phyloP scores from a whole-genome alignment of 1,139 yeast genomes.

The Saccharomyces hybrid region DNA sequence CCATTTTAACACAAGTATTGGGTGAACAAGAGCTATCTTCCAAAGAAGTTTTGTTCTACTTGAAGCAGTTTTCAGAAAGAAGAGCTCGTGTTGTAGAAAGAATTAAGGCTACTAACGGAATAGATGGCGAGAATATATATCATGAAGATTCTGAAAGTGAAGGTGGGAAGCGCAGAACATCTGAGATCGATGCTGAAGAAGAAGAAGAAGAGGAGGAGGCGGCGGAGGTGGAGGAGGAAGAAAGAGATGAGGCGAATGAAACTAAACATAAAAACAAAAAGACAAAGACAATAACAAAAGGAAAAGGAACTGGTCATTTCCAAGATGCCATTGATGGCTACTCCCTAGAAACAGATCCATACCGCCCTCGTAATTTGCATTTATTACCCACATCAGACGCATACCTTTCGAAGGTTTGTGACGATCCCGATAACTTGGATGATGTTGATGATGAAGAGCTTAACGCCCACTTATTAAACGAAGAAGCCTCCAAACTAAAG shows the following conservation, averaged over 20 bases:
- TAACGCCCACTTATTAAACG: constrained; percentile 49
- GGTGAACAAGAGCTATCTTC: constrained; percentile 40
- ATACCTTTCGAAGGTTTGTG: constrained; percentile 45
- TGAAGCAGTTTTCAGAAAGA: constrained; percentile 38
- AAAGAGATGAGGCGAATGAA: too few species aligned
- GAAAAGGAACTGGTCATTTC: constrained; percentile 5
- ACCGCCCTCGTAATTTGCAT: constrained; percentile 50
- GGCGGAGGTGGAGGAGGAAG: too few species aligned
- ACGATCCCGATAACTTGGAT: constrained; percentile 54
- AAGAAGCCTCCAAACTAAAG: constrained; percentile 61
- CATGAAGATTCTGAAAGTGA: constrained; percentile 11
- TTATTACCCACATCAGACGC: constrained; percentile 50
- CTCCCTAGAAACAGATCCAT: constrained; percentile 32
- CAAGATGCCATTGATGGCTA: constrained; percentile 31
- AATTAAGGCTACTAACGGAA: constrained; percentile 30
- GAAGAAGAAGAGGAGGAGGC: too few species aligned
- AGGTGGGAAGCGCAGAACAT: constrained; percentile 1
- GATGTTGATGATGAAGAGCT: constrained; percentile 83
- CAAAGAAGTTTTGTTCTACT: constrained; percentile 39
- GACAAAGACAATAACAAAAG: too few species aligned
- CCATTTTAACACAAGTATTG: constrained; percentile 36
- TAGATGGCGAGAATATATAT: constrained; percentile 23
- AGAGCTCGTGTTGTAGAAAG: constrained; percentile 34
- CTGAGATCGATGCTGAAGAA: too few species aligned
- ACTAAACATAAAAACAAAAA: too few species aligned